Conservation (phyloP, 78 protist genomes). For the Dictyostelium intermedium region DNA sequence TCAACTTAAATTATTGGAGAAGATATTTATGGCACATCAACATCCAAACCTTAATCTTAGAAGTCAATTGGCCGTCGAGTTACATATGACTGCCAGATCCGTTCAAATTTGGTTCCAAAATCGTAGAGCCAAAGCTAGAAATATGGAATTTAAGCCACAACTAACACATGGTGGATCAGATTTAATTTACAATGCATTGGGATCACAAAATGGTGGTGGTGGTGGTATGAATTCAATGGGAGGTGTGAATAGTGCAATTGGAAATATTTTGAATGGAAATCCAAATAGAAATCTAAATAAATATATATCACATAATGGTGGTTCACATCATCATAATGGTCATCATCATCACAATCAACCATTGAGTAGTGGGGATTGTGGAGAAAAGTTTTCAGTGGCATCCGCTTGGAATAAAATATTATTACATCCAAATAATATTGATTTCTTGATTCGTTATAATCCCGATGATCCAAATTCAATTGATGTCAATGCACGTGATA, state of each 20-base stretch:
- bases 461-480: slow-evolving; percentile 68
- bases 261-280: not conserved
- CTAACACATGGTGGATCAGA: slow-evolving; percentile 38
- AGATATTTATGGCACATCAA: slow-evolving; percentile 50
- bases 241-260: not conserved
- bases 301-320: not conserved
- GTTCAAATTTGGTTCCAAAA: slow-evolving; percentile 89
- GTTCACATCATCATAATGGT: not conserved
- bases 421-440: slow-evolving; percentile 19
- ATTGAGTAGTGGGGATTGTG: not conserved
- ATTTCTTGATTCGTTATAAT: slow-evolving; percentile 20
- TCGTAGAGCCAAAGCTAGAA: slow-evolving; percentile 78
- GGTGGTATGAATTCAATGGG: not conserved
- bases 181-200: slow-evolving; percentile 18
- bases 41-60: slow-evolving; percentile 70
- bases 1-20: slow-evolving; percentile 54
- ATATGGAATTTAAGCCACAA: slow-evolving; percentile 73
- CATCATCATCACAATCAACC: not conserved
- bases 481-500: slow-evolving; percentile 53
- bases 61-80: slow-evolving; percentile 70
- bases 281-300: not conserved
- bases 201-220: not conserved
- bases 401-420: slow-evolving; percentile 57
- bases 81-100: slow-evolving; percentile 79
- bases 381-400: slow-evolving; percentile 26